Base-by-base conservation (phyloP, 192 early-diverging fungal genomes). In the Coemansia sp. region DNA sequence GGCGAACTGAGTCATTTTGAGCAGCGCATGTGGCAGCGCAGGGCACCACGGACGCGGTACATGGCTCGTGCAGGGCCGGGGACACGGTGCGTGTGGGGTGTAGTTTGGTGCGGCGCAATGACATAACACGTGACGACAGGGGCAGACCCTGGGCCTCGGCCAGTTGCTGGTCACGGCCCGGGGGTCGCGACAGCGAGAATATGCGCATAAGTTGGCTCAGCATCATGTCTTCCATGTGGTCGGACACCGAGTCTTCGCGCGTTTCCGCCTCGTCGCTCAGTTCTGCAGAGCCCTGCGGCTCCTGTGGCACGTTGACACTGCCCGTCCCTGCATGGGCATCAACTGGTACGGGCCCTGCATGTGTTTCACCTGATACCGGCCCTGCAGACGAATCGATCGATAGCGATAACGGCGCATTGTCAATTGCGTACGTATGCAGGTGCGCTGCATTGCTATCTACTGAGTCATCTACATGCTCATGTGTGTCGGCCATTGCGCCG, bases 131-230 rank as follows among this genome's bases (percentile, higher is more conserved):
- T 39, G 77, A 80, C 2, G 77, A 70, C 12, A 80, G 58, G 23
- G 77, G 77, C 48, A 80, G 59, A 3, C 77, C 77, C 57, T 80
- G 77, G 14, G 68, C 55, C 57, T 80, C 77, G 23, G 77, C 77
- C 62, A 80, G 35, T 58, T 73, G 71, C 65, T 74, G 77, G 41
- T 61, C 51, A 1, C 58, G 47, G 65, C 41, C 45, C 2, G 70
- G 70, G 35, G 71, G 65, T 14, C 62, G 50, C 5, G 72, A 66
- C 4, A 73, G 65, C 38, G 62, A 61, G 57, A 80, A 80, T 10
- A 80, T 66, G n/a, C 57, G 68, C 60, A 69, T 56, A 2, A 80
- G 57, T 10, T 73, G 72, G 47, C 45, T 53, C 23, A 74, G 22
- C 68, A 80, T 65, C 19, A 57, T 56, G 41, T 70, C 55, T 0